A percentile compares a stretch with the other conserved stretches of the same genome.
These are phyloP conservation scores for Lasiodiplodia sp. DNA, from an alignment of 2,329 filamentous ascomycete species.

Conservation along the genomic window DNA sequence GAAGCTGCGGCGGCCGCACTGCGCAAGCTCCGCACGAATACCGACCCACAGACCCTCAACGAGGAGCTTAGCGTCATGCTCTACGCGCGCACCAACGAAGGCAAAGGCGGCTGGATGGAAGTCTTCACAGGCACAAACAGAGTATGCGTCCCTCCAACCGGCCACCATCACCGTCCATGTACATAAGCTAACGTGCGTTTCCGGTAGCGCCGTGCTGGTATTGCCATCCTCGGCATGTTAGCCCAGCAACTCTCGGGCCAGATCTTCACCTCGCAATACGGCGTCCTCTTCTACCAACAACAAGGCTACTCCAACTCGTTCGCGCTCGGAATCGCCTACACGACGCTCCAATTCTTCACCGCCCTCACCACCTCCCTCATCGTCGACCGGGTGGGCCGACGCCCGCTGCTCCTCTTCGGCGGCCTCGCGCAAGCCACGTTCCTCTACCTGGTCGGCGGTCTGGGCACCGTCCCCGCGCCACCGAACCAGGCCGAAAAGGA, in stretches of 20 bases:
- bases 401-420: slow-evolving; percentile 50
- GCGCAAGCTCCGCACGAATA: slow-evolving; percentile 17
- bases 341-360: slow-evolving; percentile 19
- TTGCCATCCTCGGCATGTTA: slow-evolving; percentile 26
- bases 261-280: slow-evolving; percentile 29
- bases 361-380: slow-evolving; percentile 18
- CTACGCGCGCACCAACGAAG: slow-evolving; percentile 18
- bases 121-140: slow-evolving; percentile 20
- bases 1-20: slow-evolving; percentile 17
- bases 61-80: slow-evolving; percentile 25
- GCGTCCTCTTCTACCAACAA: slow-evolving; percentile 28
- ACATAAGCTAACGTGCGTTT: not conserved
- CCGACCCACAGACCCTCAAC: slow-evolving; percentile 7
- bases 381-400: slow-evolving; percentile 51
- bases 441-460: slow-evolving; percentile 62
- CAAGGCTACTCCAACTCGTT: slow-evolving; percentile 25
- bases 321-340: slow-evolving; percentile 25
- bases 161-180: not conserved
- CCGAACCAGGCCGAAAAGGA: slow-evolving; percentile 60
- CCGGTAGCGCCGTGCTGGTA: slow-evolving; percentile 8
- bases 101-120: slow-evolving; percentile 17
- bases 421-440: slow-evolving; percentile 56
- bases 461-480: slow-evolving; percentile 56
- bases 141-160: not conserved
- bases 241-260: slow-evolving; percentile 24